Evolutionary conservation across 2,329 filamentous ascomycete species (phyloP).

Genomic region (Alternaria longipes): DNA sequence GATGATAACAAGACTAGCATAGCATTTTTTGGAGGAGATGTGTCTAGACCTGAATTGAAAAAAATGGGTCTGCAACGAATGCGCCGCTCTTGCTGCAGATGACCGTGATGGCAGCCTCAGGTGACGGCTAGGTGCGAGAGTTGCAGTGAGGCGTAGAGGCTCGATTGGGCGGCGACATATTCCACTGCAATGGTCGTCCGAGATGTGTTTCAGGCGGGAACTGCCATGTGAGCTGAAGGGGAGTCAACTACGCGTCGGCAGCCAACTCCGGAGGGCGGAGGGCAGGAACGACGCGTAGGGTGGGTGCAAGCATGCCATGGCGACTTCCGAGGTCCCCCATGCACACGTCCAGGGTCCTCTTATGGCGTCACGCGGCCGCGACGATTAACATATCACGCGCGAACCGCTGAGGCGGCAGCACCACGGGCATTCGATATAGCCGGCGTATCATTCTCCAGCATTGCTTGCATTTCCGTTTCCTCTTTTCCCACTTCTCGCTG

Average conservation of each 20-base stretch:
- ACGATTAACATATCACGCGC: conserved; percentile 22
- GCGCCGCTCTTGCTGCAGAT: conserved; percentile 22
- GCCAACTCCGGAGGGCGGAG: not conserved
- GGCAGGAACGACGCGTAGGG: conserved; percentile 18
- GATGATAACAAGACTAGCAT: conserved; percentile 12
- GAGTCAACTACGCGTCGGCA: conserved; percentile 7
- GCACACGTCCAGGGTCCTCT: conserved; percentile 8
- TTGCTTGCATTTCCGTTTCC: conserved; percentile 2
- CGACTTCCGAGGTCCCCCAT: conserved; percentile 2
- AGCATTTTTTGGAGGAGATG: conserved; percentile 13
- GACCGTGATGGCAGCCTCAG: conserved; percentile 19
- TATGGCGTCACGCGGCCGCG: conserved; percentile 28
- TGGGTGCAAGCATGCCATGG: conserved; percentile 10
- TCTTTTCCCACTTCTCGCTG: conserved; percentile 3
- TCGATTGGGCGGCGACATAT: conserved; percentile 14
- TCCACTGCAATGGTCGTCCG: conserved; percentile 5
- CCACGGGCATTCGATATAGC: conserved; percentile 9
- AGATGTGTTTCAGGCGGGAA: conserved; percentile 16
- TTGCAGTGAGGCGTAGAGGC: conserved; percentile 7
- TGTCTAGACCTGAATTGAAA: conserved; percentile 9
- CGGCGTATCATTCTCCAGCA: conserved; percentile 13
- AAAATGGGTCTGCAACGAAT: not conserved
- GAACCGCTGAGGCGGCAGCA: conserved; percentile 22
- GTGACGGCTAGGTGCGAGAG: conserved; percentile 8
- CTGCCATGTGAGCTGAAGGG: conserved; percentile 19